phyloP scores from a whole-genome alignment of 2,329 filamentous ascomycete genomes.

The Neoscytalidium dimidiatum region DNA sequence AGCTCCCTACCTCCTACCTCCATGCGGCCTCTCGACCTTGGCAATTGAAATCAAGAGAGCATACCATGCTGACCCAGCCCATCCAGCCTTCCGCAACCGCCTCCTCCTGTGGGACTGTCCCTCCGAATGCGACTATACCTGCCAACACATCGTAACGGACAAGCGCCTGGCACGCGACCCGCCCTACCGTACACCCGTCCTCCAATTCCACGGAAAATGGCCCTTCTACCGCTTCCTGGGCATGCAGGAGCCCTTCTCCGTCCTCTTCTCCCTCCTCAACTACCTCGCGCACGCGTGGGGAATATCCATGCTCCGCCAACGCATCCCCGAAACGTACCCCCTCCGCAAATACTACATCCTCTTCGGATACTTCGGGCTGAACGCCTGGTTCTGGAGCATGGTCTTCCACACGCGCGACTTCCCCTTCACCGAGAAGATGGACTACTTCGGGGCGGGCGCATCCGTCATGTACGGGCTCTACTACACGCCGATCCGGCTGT shows the following conservation, averaged over 20 bases:
- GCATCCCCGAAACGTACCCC: constrained; percentile 72
- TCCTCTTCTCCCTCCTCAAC: constrained; percentile 92
- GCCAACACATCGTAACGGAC: constrained; percentile 87
- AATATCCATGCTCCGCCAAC: constrained; percentile 67
- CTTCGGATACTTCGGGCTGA: constrained; percentile 79
- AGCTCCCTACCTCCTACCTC: constrained; percentile 33
- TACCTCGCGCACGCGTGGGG: constrained; percentile 82
- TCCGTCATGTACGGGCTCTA: constrained; percentile 90
- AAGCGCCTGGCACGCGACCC: constrained; percentile 66
- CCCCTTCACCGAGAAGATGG: constrained; percentile 81
- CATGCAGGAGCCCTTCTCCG: constrained; percentile 92
- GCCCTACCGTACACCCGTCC: constrained; percentile 66
- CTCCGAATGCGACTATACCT: constrained; percentile 95
- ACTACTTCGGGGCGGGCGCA: constrained; percentile 93
- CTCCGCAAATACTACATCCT: constrained; percentile 77
- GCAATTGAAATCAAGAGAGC: constrained; percentile 4
- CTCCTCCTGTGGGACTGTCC: constrained; percentile 91
- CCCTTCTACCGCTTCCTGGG: constrained; percentile 88
- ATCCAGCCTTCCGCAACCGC: constrained; percentile 75
- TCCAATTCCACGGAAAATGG: constrained; percentile 99
- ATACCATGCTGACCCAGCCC: background rate
- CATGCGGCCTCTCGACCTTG: constrained; percentile 20
- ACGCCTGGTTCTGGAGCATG: constrained; percentile 84
- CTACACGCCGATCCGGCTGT: constrained; percentile 79
- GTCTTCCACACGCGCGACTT: constrained; percentile 94